Evolutionary conservation across 192 early-diverging fungal genomes (phyloP).

Genomic region (Podila horticola): DNA sequence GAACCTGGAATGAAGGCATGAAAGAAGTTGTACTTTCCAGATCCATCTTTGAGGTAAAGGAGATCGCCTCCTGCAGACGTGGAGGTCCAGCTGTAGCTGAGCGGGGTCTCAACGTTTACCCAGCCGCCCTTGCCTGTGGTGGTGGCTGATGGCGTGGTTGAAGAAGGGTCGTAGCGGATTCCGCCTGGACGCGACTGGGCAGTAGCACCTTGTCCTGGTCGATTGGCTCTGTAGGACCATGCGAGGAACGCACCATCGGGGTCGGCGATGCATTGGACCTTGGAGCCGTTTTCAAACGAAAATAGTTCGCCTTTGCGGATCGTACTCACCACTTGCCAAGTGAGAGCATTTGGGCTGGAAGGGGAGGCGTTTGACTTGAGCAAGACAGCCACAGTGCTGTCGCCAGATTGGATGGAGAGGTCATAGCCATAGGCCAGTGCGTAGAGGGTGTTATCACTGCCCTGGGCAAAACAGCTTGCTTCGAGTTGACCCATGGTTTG

Average conservation of each 20-base stretch:
- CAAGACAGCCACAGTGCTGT: neutral
- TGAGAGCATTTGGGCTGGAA: constrained; percentile 4
- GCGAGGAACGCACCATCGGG: constrained; percentile 18
- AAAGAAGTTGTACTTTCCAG: constrained; percentile 1
- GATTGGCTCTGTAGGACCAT: constrained; percentile 4
- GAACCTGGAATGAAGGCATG: neutral
- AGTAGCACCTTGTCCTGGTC: neutral
- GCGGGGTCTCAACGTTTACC: constrained; percentile 12
- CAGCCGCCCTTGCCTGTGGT: constrained; percentile 22
- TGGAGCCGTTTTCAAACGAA: neutral
- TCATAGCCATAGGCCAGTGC: constrained; percentile 8
- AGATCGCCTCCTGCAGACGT: neutral
- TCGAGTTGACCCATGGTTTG: constrained; percentile 14
- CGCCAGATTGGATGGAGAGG: neutral
- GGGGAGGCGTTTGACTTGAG: constrained; percentile 12
- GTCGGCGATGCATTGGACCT: constrained; percentile 3
- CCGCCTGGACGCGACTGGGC: constrained; percentile 11
- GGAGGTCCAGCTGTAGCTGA: constrained; percentile 10
- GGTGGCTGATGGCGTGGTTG: constrained; percentile 2
- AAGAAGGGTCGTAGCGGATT: constrained; percentile 15
- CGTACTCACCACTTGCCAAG: constrained; percentile 15
- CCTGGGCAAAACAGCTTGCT: constrained; percentile 9
- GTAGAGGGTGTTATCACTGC: constrained; percentile 8
- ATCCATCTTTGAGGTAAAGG: constrained; percentile 2
- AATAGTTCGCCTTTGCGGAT: constrained; percentile 6